Percentiles rank a stretch among this genome's conserved stretches.
These are phyloP conservation scores for Elongisporangium anandrum DNA, from an alignment of 352 stramenopile species.

Conservation along the genomic window DNA sequence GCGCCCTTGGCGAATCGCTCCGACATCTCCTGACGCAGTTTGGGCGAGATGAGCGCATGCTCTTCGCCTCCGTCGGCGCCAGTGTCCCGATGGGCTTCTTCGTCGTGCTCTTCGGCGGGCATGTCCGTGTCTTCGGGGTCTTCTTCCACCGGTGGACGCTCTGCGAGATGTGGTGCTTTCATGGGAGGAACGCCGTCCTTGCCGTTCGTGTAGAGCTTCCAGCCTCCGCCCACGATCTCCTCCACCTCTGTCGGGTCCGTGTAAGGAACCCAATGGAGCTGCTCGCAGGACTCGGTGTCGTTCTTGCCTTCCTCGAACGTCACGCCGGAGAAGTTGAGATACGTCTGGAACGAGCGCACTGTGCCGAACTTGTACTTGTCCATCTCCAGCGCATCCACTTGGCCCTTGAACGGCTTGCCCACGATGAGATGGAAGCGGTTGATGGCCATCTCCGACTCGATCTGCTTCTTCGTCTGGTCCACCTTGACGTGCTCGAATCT, in stretches of 20 bases:
- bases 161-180: constrained; percentile 8
- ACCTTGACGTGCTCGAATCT: constrained; percentile 55
- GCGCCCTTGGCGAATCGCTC: constrained; percentile 19
- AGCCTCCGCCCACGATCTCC: constrained; percentile 36
- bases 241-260: constrained; percentile 48
- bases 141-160: constrained; percentile 6
- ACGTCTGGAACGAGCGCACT: constrained; percentile 51
- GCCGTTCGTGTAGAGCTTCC: constrained; percentile 31
- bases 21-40: constrained; percentile 42
- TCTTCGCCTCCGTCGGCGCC: constrained; percentile 25
- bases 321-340: constrained; percentile 56
- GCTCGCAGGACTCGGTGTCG: constrained; percentile 53
- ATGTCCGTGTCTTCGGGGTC: constrained; percentile 18
- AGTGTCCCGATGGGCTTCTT: constrained; percentile 14
- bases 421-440: constrained; percentile 60
- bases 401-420: constrained; percentile 50
- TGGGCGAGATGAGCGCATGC: constrained; percentile 20
- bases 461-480: constrained; percentile 29
- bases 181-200: constrained; percentile 10
- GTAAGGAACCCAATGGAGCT: constrained; percentile 74
- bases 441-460: constrained; percentile 43
- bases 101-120: constrained; percentile 16
- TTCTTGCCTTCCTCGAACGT: constrained; percentile 42
- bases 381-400: constrained; percentile 55
- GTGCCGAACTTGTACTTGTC: constrained; percentile 53